Base-by-base conservation (phyloP, 2,329 filamentous ascomycete species). In the Stachybotrys chartarum region DNA sequence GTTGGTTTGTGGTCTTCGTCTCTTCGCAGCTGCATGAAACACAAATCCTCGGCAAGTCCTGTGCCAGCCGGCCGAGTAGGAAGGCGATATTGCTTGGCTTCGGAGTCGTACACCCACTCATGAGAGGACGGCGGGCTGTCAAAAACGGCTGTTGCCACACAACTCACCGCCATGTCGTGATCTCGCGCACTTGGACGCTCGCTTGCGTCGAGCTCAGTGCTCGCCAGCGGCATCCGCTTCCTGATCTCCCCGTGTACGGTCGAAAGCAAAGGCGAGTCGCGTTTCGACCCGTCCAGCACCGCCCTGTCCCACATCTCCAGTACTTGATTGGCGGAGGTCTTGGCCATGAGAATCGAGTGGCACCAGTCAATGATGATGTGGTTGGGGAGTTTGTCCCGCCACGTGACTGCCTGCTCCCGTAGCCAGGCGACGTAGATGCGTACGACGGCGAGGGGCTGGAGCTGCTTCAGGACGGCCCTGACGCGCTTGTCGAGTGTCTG, bases 351-450 rank as follows among this genome's bases (percentile, higher is more conserved):
- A 14, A 42, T 42, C 10, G 35, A 42, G 5, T 10, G 10, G 5
- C 35, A 42, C 35, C 35, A 42, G 35, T 42, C 14, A 42, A 42
- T 14, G 35, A 42, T 42, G 35, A 42, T 42, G 10, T 42, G 8
- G 35, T 42, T 5, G 14, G 10, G 35, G 14, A 10, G 10, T 14
- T 42, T 10, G 14, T 10, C 35, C 35, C 10, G 14, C 35, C 8
- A 42, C 35, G 14, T 14, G 35, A 10, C 14, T 10, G 51, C 52
- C 24, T 61, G 60, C n/a, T 63, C 58, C n/a, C 59, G 54, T 7
- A 70, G 58, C 69, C 69, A 70, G 3, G 56, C 53, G 8, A 59
- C 57, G 45, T 63, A 68, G 32, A 69, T 61, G 6, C 60, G 63
- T 1, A 58, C 60, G n/a, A 62, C 59, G 48, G 53, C 61, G 8